phyloP scores from a whole-genome alignment of 2,329 filamentous ascomycete species.

The Penicillium janthinellum region DNA sequence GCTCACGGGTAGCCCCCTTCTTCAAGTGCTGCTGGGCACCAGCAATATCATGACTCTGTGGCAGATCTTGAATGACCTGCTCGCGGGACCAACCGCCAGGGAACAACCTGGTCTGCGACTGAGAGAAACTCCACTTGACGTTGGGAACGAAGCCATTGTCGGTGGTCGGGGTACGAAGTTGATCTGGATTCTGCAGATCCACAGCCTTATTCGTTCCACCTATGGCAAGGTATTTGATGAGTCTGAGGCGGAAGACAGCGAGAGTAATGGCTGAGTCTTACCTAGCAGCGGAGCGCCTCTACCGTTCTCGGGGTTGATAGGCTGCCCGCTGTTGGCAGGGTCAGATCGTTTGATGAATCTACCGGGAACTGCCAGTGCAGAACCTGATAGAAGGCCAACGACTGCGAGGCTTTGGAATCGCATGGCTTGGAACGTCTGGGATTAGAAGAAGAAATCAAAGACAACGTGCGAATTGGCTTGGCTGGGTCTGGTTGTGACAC shows the following conservation, averaged over 20 bases:
- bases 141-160: conserved; percentile 67
- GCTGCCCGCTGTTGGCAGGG: conserved; percentile 55
- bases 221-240: conserved; percentile 32
- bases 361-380: conserved; percentile 19
- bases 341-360: conserved; percentile 28
- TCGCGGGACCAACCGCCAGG: conserved; percentile 68
- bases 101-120: conserved; percentile 64
- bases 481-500: not conserved
- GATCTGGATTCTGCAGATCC: conserved; percentile 65
- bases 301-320: conserved; percentile 57
- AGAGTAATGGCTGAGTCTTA: conserved; percentile 34
- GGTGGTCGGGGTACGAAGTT: conserved; percentile 62
- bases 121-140: conserved; percentile 70
- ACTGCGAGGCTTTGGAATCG: conserved; percentile 19
- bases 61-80: conserved; percentile 68
- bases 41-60: conserved; percentile 65
- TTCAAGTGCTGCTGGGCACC: conserved; percentile 69
- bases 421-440: conserved; percentile 14
- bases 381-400: conserved; percentile 20
- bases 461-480: not conserved
- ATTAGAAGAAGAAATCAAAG: not conserved
- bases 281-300: conserved; percentile 62
- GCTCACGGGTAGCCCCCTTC: conserved; percentile 66
- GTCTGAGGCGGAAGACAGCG: not conserved
- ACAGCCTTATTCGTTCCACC: conserved; percentile 65